phyloP scores from a whole-genome alignment of 805 yeast genomes.

The Saccharomycopsis microspora region DNA sequence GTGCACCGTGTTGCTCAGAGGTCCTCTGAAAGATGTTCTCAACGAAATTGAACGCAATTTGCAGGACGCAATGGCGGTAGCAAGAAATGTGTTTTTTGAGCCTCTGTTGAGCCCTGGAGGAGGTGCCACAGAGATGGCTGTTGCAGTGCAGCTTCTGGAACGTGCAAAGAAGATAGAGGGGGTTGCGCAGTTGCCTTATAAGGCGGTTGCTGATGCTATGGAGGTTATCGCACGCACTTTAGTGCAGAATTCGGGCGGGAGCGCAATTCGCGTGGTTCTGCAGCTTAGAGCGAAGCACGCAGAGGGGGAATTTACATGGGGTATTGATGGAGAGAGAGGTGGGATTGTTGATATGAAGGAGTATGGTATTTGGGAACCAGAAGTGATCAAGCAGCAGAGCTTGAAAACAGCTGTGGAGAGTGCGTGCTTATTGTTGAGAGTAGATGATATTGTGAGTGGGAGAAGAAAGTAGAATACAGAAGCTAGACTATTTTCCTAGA shows the following conservation, averaged over 20 bases:
- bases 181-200: constrained; percentile 96
- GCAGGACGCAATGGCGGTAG: constrained; percentile 97
- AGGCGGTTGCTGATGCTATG: constrained; percentile 97
- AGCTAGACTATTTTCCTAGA: background rate
- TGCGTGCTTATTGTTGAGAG: constrained; percentile 88
- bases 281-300: constrained; percentile 96
- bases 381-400: constrained; percentile 92
- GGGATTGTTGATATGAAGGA: constrained; percentile 90
- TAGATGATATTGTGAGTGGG: constrained; percentile 96
- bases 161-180: constrained; percentile 90
- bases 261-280: constrained; percentile 80
- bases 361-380: constrained; percentile 99
- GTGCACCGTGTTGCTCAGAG: constrained; percentile 85
- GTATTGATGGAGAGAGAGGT: constrained; percentile 92
- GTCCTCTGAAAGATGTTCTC: constrained; percentile 93
- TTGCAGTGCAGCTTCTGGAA: constrained; percentile 77
- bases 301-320: constrained; percentile 72
- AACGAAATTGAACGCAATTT: constrained; percentile 94
- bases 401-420: constrained; percentile 97
- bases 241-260: constrained; percentile 96
- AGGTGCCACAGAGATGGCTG: constrained; percentile 99
- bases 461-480: constrained; percentile 40
- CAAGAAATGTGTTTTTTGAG: constrained; percentile 88
- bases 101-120: constrained; percentile 98
- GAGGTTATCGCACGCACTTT: constrained; percentile 97